Evolutionary conservation across 768 basidiomycete genomes (phyloP), one percentile per base, ranked within the genome.

Genomic region (Naganishia vaughanmartiniae): DNA sequence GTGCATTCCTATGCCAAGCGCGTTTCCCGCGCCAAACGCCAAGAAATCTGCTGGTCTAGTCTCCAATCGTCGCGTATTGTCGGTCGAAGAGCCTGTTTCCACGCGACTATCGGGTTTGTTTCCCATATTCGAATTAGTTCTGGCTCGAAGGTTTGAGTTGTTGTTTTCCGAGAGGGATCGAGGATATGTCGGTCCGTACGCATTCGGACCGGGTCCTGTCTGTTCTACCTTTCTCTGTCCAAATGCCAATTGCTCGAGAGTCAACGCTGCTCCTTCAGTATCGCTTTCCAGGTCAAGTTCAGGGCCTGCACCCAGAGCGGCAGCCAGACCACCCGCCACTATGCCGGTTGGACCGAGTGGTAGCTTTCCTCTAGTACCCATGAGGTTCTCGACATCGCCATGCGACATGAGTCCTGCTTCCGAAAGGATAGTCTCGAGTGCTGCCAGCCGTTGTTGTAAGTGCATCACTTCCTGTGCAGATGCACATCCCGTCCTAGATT

Each of bases 181-280:
- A 9, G 60, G 60, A 63, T 63, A 63, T 21, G 60, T 63, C 5
- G 60, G 60, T 24, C 60, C 60, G 33, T 63, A 63, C 42, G 60
- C 60, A 26, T 63, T 63, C 24, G 60, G 60, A 28, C 69, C 60
- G 1, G 67, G 66, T 54, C 51, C 70, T 19, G 54, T 46, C 36
- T 72, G 71, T 48, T 72, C 71, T 24, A 55, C 46, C 60, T 72
- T 72, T 56, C 71, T 68, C 46, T 77, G 74, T 28, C 80, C 80
- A 68, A 79, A 81, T 11, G 80, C 79, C 21, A 81, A 73, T 65
- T 81, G 79, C 65, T 81, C 80, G 12, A 81, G 67, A 1, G 78
- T 80, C 33, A 79, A 60, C 1, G 80, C 80, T 21, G 80, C 80
- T 26, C 77, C 79, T 70, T 81, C 80, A 0, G 79, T 81, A 71